Percentiles rank a stretch among this genome's conserved stretches.
phyloP scores from a whole-genome alignment of 108 stramenopile genomes.

The Hondaea fermentalgiana region DNA sequence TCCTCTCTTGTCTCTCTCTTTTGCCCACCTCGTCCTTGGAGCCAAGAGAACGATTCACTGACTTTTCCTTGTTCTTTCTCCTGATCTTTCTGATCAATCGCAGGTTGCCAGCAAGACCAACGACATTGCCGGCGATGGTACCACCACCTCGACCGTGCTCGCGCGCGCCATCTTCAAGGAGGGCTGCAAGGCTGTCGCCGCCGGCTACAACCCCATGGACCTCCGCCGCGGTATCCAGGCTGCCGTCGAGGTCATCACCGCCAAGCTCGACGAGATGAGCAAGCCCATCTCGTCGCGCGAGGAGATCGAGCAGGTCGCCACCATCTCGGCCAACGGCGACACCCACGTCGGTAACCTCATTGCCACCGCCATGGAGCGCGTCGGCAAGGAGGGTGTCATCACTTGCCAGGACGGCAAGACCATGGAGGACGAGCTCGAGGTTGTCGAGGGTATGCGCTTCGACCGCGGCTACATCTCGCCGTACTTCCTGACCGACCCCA shows the following conservation, averaged over 20 bases:
- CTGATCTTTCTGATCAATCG: conserved; percentile 59
- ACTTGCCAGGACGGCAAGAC: conserved; percentile 99
- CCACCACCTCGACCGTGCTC: conserved; percentile 97
- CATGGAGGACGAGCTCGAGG: conserved; percentile 94
- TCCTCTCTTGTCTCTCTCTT: neutral
- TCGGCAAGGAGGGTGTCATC: conserved; percentile 99
- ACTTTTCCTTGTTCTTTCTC: conserved; percentile 25
- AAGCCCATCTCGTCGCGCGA: conserved; percentile 88
- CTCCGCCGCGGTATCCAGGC: conserved; percentile 84
- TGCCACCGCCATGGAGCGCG: conserved; percentile 95
- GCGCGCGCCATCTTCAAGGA: conserved; percentile 94
- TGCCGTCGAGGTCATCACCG: conserved; percentile 80
- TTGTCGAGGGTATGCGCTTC: conserved; percentile 99
- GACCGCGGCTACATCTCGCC: conserved; percentile 99
- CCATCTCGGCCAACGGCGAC: conserved; percentile 97
- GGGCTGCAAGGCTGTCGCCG: conserved; percentile 98
- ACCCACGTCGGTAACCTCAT: conserved; percentile 83
- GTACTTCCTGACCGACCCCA: conserved; percentile 97
- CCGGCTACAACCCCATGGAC: conserved; percentile 97
- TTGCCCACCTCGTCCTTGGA: neutral
- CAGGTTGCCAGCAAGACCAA: conserved; percentile 93
- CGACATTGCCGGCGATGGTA: conserved; percentile 97
- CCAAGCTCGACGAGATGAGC: conserved; percentile 72
- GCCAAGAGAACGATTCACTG: neutral
- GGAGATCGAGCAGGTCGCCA: conserved; percentile 95